Evolutionary conservation across 2,329 filamentous ascomycete species (phyloP), one percentile per base, ranked within the genome.

Genomic region (Xylariaceae sp.): DNA sequence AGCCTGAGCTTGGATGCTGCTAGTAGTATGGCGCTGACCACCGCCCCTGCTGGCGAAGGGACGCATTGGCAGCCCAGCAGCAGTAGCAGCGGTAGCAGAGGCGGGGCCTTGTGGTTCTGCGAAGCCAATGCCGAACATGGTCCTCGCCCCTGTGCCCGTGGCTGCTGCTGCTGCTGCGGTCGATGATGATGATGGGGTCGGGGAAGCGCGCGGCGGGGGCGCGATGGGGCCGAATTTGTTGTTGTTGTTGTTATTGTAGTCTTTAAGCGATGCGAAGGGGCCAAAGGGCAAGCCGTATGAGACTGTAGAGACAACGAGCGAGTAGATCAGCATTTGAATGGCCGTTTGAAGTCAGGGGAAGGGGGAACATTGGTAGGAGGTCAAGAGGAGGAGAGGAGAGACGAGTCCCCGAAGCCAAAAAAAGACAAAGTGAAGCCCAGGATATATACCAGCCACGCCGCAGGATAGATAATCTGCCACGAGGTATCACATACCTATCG

Each of bases 201-300:
- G 19, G 8, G 14, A 29, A 18, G 31, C 31, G 12, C 51, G 49
- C 13, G 31, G 26, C 12, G 52, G 53, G 11, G 52, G 53, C 3
- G 45, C 53, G 25, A 56, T 56, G 33, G 53, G 53, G 4, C 53
- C 53, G 34, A 53, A 56, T n/a, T n/a, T n/a, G n/a, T n/a, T n/a
- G n/a, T n/a, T n/a, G n/a, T n/a, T n/a, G n/a, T n/a, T n/a, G n/a
- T n/a, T n/a, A n/a, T n/a, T n/a, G n/a, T n/a, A n/a, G n/a, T n/a
- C n/a, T n/a, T n/a, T n/a, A n/a, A n/a, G n/a, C n/a, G n/a, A n/a
- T n/a, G n/a, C n/a, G n/a, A n/a, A n/a, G n/a, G n/a, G n/a, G n/a
- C n/a, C n/a, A 12, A 14, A 14, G 24, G 24, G 15, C 24, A 11
- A 11, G 24, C 15, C 12, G 24, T 26, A 26, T 11, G 24, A 7